Evolutionary conservation across 176 grass and related monocot genomes (phyloP).

Genomic region (Aegilops longissima): DNA sequence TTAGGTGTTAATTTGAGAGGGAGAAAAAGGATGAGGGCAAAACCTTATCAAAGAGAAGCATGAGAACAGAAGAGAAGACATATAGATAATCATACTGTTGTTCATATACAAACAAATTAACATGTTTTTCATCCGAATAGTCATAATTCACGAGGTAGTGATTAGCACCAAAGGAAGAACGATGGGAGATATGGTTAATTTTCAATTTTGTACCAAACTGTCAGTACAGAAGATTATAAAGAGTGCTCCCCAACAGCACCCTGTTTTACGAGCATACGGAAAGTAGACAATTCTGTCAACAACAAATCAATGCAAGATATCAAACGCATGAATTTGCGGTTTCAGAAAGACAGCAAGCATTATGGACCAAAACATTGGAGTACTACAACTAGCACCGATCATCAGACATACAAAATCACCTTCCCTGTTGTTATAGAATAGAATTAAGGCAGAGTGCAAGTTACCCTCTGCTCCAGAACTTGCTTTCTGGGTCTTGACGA

Average conservation of each 20-base stretch:
- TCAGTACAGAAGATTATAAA: neutral
- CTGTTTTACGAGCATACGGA: neutral
- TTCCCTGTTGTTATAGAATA: neutral
- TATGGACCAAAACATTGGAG: neutral
- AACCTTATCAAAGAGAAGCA: neutral
- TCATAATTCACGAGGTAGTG: neutral
- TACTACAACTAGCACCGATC: neutral
- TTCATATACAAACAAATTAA: neutral
- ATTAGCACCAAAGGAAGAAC: neutral
- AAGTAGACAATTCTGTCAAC: neutral
- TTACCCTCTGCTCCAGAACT: conserved; percentile 63
- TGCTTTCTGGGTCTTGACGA: conserved; percentile 76
- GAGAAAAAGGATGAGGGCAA: neutral
- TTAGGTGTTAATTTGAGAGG: neutral
- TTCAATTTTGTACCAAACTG: too few species aligned
- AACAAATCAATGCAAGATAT: neutral
- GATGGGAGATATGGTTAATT: neutral
- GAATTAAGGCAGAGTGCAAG: neutral
- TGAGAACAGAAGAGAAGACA: neutral
- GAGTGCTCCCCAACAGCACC: neutral
- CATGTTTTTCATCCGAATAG: neutral
- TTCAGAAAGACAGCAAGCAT: neutral
- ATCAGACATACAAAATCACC: conserved; percentile 9
- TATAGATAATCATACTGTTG: neutral
- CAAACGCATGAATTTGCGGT: conserved; percentile 4